phyloP scores from a whole-genome alignment of 2,329 filamentous ascomycete species.

The Sporothrix pseudoabietina region DNA sequence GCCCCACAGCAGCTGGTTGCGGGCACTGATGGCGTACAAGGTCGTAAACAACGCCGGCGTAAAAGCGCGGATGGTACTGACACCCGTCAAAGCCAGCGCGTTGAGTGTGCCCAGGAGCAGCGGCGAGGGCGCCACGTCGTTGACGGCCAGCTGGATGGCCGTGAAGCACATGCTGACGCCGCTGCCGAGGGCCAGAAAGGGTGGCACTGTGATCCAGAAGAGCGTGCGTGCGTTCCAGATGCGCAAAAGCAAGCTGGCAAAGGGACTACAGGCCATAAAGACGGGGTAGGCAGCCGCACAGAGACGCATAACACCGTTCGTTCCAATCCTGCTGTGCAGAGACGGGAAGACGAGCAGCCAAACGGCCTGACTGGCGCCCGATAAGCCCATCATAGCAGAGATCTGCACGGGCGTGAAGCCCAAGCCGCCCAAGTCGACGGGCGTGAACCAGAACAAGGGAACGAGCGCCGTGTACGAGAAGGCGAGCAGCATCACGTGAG shows the following conservation, averaged over 20 bases:
- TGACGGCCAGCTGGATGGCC: slow-evolving; percentile 70
- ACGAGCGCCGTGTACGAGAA: slow-evolving; percentile 71
- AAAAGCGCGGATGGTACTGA: slow-evolving; percentile 64
- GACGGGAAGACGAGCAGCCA: slow-evolving; percentile 73
- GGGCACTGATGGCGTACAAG: slow-evolving; percentile 68
- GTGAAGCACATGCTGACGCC: slow-evolving; percentile 72
- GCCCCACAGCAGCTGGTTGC: slow-evolving; percentile 62
- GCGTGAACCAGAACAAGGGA: slow-evolving; percentile 70
- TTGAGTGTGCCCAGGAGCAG: slow-evolving; percentile 71
- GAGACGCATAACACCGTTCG: slow-evolving; percentile 62
- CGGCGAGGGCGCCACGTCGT: slow-evolving; percentile 69
- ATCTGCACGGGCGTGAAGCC: slow-evolving; percentile 65
- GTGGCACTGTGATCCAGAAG: slow-evolving; percentile 61
- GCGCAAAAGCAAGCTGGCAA: slow-evolving; percentile 60
- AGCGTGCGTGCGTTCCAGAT: slow-evolving; percentile 41
- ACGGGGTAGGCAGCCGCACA: slow-evolving; percentile 64
- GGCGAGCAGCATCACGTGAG: slow-evolving; percentile 67
- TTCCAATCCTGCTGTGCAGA: slow-evolving; percentile 67
- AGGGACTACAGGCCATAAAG: slow-evolving; percentile 59
- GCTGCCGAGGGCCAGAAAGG: slow-evolving; percentile 56
- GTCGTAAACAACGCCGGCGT: slow-evolving; percentile 67
- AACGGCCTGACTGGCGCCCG: slow-evolving; percentile 66
- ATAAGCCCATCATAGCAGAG: slow-evolving; percentile 64
- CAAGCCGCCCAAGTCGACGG: slow-evolving; percentile 63
- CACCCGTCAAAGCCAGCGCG: slow-evolving; percentile 63